Evolutionary conservation across 257 asterid species (phyloP), one percentile per base, ranked within the genome.

Genomic region (Nicotiana tabacum): DNA sequence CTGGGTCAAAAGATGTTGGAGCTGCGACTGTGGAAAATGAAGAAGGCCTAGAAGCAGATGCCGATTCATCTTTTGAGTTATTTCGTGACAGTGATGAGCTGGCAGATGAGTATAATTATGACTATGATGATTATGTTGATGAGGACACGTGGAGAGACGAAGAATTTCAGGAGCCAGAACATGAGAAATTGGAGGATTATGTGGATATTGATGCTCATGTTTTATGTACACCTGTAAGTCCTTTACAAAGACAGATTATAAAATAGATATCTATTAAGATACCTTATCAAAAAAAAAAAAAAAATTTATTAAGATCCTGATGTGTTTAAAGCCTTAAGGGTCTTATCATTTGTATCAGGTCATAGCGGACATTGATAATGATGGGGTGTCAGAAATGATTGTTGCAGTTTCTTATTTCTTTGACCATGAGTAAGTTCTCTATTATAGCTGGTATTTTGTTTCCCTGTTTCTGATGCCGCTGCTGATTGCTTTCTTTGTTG

Each of bases 401-500:
- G 92, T 97, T 78, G 98, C 97, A 62, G 99, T 95, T 82, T 97
- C 99, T 81, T 95, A 97, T 92, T 97, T 97, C 94, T 97, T 97
- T 89, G 99, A 95, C 87, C 99, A 91, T 53, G 98, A 93, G 98
- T 97, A 90, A 92, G 97, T 76, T 76, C 64, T 29, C 24, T 29
- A 17, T 9, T 51, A 48, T 13, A 48, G 39, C 8, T 76, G 65
- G 17, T 76, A 56, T 16, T 29, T 76, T 48, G 27, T 27, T 15
- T 27, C 5, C 5, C 43, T 29, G 9, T 15, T 74, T 55, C 80
- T 48, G 39, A 74, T 74, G 64, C 51, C 27, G 1, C 62, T 74
- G 43, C 39, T 76, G 64, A 76, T 51, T 51, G 43, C 80, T 48
- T 51, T 17, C 21, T 76, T 76, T 76, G 58, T 51, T 48, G 27